These are phyloP conservation scores for Brassica rapa DNA, from an alignment of 345 rosid genomes.

Conservation along the genomic window DNA sequence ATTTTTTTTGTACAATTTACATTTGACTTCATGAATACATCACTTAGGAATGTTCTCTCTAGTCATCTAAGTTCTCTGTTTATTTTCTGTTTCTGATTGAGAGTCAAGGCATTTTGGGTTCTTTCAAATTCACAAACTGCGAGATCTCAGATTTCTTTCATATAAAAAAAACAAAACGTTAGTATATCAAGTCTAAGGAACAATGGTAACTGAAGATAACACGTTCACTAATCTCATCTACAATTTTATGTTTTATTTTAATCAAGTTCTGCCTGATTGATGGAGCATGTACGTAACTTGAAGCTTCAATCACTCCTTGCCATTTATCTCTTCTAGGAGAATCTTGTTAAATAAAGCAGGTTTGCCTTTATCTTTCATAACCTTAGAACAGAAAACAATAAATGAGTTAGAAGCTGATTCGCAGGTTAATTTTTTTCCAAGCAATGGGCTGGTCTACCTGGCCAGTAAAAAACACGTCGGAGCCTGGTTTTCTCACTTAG, in stretches of 20 bases:
- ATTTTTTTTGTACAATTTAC: background rate
- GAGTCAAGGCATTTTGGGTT: too few relatives aligned
- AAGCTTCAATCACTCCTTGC: constrained; percentile 45
- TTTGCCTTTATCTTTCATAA: constrained; percentile 53
- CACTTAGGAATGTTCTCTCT: background rate
- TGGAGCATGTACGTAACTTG: constrained; percentile 6
- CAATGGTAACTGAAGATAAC: background rate
- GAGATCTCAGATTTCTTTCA: background rate
- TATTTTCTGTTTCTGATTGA: too few relatives aligned
- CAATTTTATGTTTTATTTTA: background rate
- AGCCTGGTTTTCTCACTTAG: background rate
- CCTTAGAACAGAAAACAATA: background rate
- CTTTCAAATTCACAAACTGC: too few relatives aligned
- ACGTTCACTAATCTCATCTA: background rate
- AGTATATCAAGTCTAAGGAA: background rate
- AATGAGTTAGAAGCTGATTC: background rate
- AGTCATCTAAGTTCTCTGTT: background rate
- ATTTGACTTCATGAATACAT: background rate
- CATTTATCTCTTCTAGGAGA: constrained; percentile 69
- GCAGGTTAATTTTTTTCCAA: background rate
- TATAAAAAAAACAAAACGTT: too few relatives aligned
- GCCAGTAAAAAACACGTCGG: background rate
- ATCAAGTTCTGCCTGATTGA: background rate
- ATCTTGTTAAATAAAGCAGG: constrained; percentile 78
- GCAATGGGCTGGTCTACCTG: too few relatives aligned